Percentiles rank a stretch among this genome's conserved stretches.
phyloP scores from a whole-genome alignment of 2,329 filamentous ascomycete species.

The Ophiostoma triangulosporum region DNA sequence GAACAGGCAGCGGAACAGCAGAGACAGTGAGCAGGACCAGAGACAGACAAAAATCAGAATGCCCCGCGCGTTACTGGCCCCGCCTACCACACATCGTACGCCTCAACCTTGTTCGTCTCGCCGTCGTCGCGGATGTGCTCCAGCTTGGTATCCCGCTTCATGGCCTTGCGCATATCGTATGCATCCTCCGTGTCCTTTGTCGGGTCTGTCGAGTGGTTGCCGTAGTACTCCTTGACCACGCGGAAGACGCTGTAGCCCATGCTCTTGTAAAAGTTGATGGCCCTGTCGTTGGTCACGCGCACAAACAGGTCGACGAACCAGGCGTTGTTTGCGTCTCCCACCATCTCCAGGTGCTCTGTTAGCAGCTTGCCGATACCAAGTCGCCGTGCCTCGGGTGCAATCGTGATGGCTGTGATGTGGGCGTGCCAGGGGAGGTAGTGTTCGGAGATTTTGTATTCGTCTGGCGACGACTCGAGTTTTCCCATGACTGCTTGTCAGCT shows the following conservation, averaged over 20 bases:
- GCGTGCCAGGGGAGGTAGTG: conserved; percentile 99
- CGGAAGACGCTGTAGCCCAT: conserved; percentile 90
- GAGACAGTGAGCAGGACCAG: background rate
- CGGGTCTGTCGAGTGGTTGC: conserved; percentile 59
- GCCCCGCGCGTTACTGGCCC: background rate
- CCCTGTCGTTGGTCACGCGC: conserved; percentile 71
- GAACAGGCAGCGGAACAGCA: no score
- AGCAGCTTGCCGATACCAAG: conserved; percentile 78
- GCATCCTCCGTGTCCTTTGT: conserved; percentile 64
- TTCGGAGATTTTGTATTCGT: conserved; percentile 58
- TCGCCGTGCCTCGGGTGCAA: conserved; percentile 73
- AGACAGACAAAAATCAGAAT: background rate
- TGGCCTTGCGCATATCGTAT: conserved; percentile 90
- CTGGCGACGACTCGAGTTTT: conserved; percentile 80
- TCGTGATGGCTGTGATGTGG: conserved; percentile 90
- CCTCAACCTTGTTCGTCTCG: conserved; percentile 61
- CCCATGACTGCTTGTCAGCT: conserved; percentile 62
- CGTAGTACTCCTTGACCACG: conserved; percentile 84
- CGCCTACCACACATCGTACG: conserved; percentile 71
- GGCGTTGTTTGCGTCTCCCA: conserved; percentile 66
- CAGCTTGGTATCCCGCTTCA: conserved; percentile 62
- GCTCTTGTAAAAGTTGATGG: conserved; percentile 76
- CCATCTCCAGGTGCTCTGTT: conserved; percentile 67
- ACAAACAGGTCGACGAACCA: conserved; percentile 98
- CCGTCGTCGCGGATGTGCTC: conserved; percentile 72